phyloP scores from a whole-genome alignment of 2,329 filamentous ascomycete genomes.

The Penicillium fuscoglaucum region DNA sequence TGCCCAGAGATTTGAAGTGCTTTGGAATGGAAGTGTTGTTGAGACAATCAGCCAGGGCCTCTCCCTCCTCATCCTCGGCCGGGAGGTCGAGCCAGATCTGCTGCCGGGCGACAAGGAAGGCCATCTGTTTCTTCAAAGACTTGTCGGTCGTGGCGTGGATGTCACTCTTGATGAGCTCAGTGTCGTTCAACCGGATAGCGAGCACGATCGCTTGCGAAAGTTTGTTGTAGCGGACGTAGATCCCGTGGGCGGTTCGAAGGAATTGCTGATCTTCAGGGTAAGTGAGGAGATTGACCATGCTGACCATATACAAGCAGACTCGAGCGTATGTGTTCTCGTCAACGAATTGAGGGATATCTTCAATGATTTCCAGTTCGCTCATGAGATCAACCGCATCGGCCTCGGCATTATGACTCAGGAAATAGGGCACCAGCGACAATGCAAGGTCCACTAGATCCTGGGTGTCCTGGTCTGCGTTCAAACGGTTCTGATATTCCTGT shows the following conservation, averaged over 20 bases:
- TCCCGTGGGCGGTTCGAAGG: constrained; percentile 85
- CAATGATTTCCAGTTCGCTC: constrained; percentile 96
- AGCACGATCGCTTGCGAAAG: constrained; percentile 90
- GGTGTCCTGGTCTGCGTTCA: constrained; percentile 79
- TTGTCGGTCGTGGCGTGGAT: constrained; percentile 79
- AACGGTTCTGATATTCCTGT: constrained; percentile 84
- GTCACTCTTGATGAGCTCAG: constrained; percentile 76
- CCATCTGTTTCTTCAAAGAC: constrained; percentile 86
- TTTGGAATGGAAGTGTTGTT: constrained; percentile 86
- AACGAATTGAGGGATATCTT: constrained; percentile 81
- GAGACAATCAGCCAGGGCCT: constrained; percentile 76
- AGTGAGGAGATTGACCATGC: constrained; percentile 96
- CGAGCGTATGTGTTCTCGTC: constrained; percentile 91
- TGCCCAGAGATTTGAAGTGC: constrained; percentile 89
- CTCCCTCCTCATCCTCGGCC: constrained; percentile 64
- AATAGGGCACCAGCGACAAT: constrained; percentile 82
- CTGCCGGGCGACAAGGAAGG: constrained; percentile 88
- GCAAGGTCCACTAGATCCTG: constrained; percentile 85
- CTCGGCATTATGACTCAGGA: constrained; percentile 95
- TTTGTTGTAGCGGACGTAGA: constrained; percentile 92
- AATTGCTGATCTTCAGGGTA: constrained; percentile 98
- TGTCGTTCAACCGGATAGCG: constrained; percentile 89
- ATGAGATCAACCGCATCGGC: constrained; percentile 96
- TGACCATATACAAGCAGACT: constrained; percentile 97
- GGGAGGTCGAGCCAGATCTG: constrained; percentile 76